A percentile compares a stretch with the other conserved stretches of the same genome.
Evolutionary conservation across 2,329 filamentous ascomycete genomes (phyloP).

Genomic region (Calonectria pseudoturangicola): DNA sequence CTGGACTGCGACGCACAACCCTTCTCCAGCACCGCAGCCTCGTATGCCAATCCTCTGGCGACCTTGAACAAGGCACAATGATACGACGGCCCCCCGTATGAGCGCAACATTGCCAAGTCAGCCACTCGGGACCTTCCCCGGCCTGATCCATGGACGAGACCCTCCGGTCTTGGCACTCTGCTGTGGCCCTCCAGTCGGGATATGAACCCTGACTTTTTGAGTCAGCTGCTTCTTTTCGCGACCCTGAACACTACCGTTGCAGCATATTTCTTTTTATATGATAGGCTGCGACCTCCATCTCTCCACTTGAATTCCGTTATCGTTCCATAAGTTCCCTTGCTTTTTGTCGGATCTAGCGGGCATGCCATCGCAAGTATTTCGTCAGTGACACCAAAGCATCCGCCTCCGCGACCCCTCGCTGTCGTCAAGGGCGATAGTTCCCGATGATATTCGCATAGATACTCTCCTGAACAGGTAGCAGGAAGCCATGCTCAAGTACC

Average conservation of each 20-base stretch:
- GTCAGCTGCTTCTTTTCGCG: conserved; percentile 23
- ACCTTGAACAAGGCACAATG: conserved; percentile 26
- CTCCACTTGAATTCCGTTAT: conserved; percentile 22
- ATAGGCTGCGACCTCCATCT: conserved; percentile 6
- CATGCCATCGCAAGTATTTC: conserved; percentile 2
- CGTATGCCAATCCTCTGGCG: conserved; percentile 29
- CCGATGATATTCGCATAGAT: conserved; percentile 1
- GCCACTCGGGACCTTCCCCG: conserved; percentile 33
- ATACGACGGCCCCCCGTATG: conserved; percentile 12
- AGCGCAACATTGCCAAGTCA: conserved; percentile 5
- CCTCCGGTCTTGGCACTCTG: conserved; percentile 23
- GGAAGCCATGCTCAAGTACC: background rate
- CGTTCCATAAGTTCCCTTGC: conserved; percentile 27
- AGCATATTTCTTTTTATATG: conserved; percentile 18
- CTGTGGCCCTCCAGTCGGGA: conserved; percentile 5
- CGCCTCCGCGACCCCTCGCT: background rate
- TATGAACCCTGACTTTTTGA: conserved; percentile 1
- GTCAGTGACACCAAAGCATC: background rate
- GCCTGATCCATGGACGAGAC: conserved; percentile 5
- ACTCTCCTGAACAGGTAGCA: conserved; percentile 18
- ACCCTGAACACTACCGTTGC: conserved; percentile 26
- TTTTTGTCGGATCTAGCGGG: conserved; percentile 20
- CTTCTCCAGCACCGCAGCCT: conserved; percentile 21
- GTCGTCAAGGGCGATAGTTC: conserved; percentile 6
- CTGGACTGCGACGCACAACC: conserved; percentile 28